A percentile compares a stretch with the other conserved stretches of the same genome.
Conservation (phyloP, 1,284 basidiomycete genomes). For the Cutaneotrichosporon dermatis region DNA sequence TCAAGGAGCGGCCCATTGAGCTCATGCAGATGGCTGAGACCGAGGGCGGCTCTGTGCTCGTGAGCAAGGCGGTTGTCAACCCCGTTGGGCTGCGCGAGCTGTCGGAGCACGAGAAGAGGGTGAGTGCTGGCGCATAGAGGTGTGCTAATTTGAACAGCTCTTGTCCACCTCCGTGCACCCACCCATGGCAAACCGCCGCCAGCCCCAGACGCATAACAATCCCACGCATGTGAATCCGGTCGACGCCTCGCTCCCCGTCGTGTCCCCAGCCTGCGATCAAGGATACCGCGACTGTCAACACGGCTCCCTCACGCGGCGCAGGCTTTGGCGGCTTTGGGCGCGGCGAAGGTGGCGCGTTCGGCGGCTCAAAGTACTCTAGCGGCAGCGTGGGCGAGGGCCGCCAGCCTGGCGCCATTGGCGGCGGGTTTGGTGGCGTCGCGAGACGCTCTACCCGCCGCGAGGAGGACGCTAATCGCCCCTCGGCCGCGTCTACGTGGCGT, state of each 20-base stretch:
- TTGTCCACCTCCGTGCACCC: slow-evolving; percentile 39
- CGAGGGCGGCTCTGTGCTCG: slow-evolving; percentile 77
- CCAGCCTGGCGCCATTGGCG: slow-evolving; percentile 39
- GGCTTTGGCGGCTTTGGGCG: slow-evolving; percentile 40
- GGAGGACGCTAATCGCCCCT: slow-evolving; percentile 1
- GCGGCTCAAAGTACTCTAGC: slow-evolving; percentile 33
- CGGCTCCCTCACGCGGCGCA: slow-evolving; percentile 12
- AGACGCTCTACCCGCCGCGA: slow-evolving; percentile 24
- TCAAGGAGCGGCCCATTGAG: slow-evolving; percentile 71
- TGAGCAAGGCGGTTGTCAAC: slow-evolving; percentile 65
- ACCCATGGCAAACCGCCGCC: slow-evolving; percentile 30
- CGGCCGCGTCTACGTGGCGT: slow-evolving; percentile 38
- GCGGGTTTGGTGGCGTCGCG: slow-evolving; percentile 42
- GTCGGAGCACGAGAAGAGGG: slow-evolving; percentile 82
- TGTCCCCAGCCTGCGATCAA: slow-evolving; percentile 2
- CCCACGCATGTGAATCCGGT: background rate
- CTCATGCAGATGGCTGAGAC: slow-evolving; percentile 58
- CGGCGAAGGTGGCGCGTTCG: slow-evolving; percentile 40
- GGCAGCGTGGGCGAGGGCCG: slow-evolving; percentile 23
- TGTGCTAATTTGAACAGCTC: slow-evolving; percentile 22
- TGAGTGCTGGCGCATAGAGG: slow-evolving; percentile 44
- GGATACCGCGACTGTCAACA: background rate
- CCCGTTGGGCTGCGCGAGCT: slow-evolving; percentile 74
- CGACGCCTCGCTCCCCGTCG: slow-evolving; percentile 10
- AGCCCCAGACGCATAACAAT: slow-evolving; percentile 7